Evolutionary conservation across 805 yeast genomes (phyloP).

Genomic region (Zygosaccharomyces lentus): DNA sequence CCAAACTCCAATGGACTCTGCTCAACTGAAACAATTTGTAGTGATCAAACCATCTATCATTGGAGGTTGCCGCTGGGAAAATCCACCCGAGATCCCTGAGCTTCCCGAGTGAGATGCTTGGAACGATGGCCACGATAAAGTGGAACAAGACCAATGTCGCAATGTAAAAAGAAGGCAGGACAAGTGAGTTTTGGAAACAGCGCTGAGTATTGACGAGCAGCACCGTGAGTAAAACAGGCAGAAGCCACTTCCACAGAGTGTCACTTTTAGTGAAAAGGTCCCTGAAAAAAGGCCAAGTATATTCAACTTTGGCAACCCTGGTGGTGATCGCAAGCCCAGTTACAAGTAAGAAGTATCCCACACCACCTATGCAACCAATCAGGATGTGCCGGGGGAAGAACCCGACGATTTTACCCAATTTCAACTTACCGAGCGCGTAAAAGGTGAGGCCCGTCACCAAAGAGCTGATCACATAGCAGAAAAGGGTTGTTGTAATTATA

Average conservation of each 20-base stretch:
- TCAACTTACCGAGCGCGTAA: conserved; percentile 68
- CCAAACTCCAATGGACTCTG: conserved; percentile 69
- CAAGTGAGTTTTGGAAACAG: conserved; percentile 56
- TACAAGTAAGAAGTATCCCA: conserved; percentile 83
- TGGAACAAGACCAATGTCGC: conserved; percentile 68
- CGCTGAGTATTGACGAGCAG: conserved; percentile 61
- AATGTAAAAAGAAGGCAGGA: conserved; percentile 79
- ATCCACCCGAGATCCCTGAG: conserved; percentile 83
- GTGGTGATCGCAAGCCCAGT: conserved; percentile 94
- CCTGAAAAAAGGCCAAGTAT: conserved; percentile 52
- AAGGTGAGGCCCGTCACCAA: conserved; percentile 84
- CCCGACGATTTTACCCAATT: conserved; percentile 81
- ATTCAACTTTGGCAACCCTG: conserved; percentile 65
- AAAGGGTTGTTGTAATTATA: conserved; percentile 78
- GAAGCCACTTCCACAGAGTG: conserved; percentile 58
- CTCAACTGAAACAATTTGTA: conserved; percentile 67
- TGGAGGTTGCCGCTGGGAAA: conserved; percentile 49
- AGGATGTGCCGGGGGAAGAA: conserved; percentile 94
- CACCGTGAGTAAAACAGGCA: conserved; percentile 63
- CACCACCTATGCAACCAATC: conserved; percentile 98
- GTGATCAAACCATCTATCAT: conserved; percentile 88
- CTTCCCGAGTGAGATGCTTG: conserved; percentile 53
- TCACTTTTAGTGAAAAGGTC: conserved; percentile 37
- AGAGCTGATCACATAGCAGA: conserved; percentile 78
- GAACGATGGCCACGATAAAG: conserved; percentile 56